Evolutionary conservation across 2,329 filamentous ascomycete genomes (phyloP), one percentile per base, ranked within the genome.

Genomic region (Coniochaeta hoffmannii): DNA sequence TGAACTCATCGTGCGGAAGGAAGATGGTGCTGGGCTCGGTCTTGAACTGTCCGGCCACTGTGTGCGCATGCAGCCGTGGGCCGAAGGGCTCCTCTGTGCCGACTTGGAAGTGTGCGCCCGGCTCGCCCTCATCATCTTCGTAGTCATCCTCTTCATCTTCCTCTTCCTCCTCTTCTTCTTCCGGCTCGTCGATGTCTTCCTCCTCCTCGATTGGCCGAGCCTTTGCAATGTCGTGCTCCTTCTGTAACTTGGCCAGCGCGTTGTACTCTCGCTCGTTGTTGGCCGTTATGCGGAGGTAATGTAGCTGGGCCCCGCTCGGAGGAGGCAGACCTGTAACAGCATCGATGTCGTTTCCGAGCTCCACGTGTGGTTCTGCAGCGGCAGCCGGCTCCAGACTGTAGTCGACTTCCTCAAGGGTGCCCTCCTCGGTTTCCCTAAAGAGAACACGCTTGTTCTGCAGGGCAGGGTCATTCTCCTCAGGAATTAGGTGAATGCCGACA

Each of bases 1-100:
- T 78, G 38, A 97, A 79, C 2, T 81, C 76, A n/a, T 78, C 74
- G 60, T 82, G 80, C 0, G 93, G 91, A 3, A 96, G 73, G n/a
- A 81, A 77, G 14, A 97, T 69, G 9, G 92, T 95, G 38, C 80
- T 80, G 1, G 92, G 89, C 22, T 76, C 79, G 1, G 89, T 90
- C 51, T 83, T 79, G 67, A 87, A 95, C 59, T 86, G 84, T n/a
- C 89, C 91, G 41, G 84, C 76, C 1, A 79, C 69, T 0, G 91
- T 96, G 56, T 90, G 76, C 3, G 86, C 85, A 69, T 97, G 94
- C 19, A 86, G 77, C 17, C 89, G 83, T 8, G 73, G 71, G 24
- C 74, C 67, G 4, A 67, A 46, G 6, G 35, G 15, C 15, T 59
- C 58, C 34, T 54, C 32, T n/a, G 55, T 54, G 36, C 59, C 61